These are phyloP conservation scores for Blastobotrys raffinosifermentans DNA, from an alignment of 1,139 yeast genomes.

Conservation along the genomic window DNA sequence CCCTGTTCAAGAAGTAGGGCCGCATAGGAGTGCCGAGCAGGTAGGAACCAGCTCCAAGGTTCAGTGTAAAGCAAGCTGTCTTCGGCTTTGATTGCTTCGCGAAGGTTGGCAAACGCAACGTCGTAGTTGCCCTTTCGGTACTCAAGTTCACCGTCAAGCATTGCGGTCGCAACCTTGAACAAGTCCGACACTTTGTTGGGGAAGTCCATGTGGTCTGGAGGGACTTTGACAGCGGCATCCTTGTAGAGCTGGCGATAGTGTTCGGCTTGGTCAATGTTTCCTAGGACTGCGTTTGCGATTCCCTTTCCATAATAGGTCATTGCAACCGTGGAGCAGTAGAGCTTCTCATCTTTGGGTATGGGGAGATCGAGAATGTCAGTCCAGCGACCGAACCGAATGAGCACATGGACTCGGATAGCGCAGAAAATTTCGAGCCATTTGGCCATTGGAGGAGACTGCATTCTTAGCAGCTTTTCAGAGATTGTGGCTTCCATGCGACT, in stretches of 20 bases:
- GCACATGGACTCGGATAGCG: constrained; percentile 2
- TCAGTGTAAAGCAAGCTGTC: constrained; percentile 5
- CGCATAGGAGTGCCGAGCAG: constrained; percentile 6
- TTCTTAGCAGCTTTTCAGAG: constrained; percentile 3
- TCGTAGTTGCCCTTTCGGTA: constrained; percentile 7
- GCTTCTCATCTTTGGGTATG: constrained; percentile 2
- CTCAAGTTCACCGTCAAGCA: constrained; percentile 8
- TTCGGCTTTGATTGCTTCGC: constrained; percentile 4
- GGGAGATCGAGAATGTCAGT: constrained; percentile 1
- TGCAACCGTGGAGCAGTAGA: constrained; percentile 6
- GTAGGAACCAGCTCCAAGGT: constrained; percentile 9
- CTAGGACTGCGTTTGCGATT: constrained; percentile 4
- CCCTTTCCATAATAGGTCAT: constrained; percentile 5
- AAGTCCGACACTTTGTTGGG: constrained; percentile 2
- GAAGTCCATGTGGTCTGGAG: constrained; percentile 3
- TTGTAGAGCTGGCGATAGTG: background rate
- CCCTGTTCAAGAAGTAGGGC: constrained; percentile 7
- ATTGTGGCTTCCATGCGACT: constrained; percentile 3
- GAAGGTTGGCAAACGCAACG: constrained; percentile 2
- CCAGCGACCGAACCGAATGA: constrained; percentile 7
- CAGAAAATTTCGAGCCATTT: constrained; percentile 7
- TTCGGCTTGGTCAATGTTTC: constrained; percentile 3
- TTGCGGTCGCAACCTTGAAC: constrained; percentile 4
- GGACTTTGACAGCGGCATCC: constrained; percentile 1
- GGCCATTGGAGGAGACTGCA: constrained; percentile 10